Base-by-base conservation (phyloP, 2,329 filamentous ascomycete species). In the Monosporascus sp. region DNA sequence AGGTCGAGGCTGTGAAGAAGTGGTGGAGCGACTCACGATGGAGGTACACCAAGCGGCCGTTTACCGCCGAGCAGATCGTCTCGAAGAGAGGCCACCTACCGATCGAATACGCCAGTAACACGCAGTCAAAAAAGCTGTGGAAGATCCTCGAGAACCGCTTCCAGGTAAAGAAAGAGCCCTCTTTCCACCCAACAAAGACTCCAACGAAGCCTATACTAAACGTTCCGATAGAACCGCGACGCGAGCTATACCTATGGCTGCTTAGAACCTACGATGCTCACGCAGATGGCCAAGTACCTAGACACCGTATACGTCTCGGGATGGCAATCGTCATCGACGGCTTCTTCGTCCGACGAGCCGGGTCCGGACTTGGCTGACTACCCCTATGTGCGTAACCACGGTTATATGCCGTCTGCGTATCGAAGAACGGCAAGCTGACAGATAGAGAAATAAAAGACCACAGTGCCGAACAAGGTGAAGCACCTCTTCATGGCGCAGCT, bases 271-370 rank as follows among this genome's bases (percentile, higher is more conserved):
- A 96, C 96, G 52, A 97, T 97, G 89, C 83, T 99, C 70, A 97
- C 94, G 27, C 94, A 99, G 73, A 99, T 99, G 94, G 93, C 93
- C 65, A 96, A 97, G 75, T 97, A 95, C 72, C 81, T 99, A 57
- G 94, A 99, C 69, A 99, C 94, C 36, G 90, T 99, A 70, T 99
- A 99, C 72, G 94, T 99, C 57, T 97, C 94, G 51, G 94, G 94
- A 59, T 99, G 94, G 94, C 94, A 99, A 75, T 96, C 90, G 60
- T 97, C 93, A 2, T 97, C 92, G 24, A 99, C 94, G 7, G 94
- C 94, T 48, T 97, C 93, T 3, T 83, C 91, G 2, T 93, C 92
- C 6, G 91, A 99, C 65, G 94, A 99, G 77, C 94, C 94, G 25
- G 94, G 93, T 39, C 94, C 94, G 48, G 94, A 99, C 85, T 83